phyloP scores from a whole-genome alignment of 768 basidiomycete species.

The Pleurotus giganteus region DNA sequence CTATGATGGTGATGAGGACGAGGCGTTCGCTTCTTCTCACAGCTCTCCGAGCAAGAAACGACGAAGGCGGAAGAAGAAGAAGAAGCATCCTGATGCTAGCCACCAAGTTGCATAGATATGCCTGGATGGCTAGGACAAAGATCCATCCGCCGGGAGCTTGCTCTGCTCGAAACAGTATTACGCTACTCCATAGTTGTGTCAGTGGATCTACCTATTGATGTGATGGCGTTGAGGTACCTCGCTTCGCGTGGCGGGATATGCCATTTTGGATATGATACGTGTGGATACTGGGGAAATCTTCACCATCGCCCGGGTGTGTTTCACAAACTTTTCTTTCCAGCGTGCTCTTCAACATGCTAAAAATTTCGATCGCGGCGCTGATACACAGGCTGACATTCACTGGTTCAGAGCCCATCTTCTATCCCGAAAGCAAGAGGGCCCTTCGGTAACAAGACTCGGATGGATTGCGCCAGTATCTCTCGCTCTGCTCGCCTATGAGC shows the following conservation, averaged over 20 bases:
- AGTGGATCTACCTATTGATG: too few relatives aligned
- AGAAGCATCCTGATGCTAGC: constrained; percentile 20
- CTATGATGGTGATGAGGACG: constrained; percentile 30
- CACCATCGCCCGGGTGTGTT: too few relatives aligned
- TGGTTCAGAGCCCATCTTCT: not conserved
- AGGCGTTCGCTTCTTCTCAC: constrained; percentile 13
- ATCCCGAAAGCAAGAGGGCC: not conserved
- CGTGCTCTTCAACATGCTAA: too few relatives aligned
- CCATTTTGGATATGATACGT: too few relatives aligned
- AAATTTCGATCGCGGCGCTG: not conserved
- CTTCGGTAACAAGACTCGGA: not conserved
- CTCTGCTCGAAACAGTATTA: too few relatives aligned
- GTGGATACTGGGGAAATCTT: too few relatives aligned
- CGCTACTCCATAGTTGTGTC: too few relatives aligned
- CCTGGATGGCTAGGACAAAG: too few relatives aligned
- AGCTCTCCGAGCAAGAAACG: constrained; percentile 50
- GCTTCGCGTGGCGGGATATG: too few relatives aligned
- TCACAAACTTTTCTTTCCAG: too few relatives aligned
- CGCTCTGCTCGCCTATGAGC: not conserved
- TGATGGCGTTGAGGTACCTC: too few relatives aligned
- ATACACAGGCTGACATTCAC: constrained; percentile 4
- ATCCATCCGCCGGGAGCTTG: too few relatives aligned
- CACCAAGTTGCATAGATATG: not conserved
- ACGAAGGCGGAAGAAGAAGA: constrained; percentile 53
- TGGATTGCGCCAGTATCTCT: not conserved